Evolutionary conservation across 805 yeast species (phyloP), one percentile per base, ranked within the genome.

Genomic region (Ogataea polymorpha): DNA sequence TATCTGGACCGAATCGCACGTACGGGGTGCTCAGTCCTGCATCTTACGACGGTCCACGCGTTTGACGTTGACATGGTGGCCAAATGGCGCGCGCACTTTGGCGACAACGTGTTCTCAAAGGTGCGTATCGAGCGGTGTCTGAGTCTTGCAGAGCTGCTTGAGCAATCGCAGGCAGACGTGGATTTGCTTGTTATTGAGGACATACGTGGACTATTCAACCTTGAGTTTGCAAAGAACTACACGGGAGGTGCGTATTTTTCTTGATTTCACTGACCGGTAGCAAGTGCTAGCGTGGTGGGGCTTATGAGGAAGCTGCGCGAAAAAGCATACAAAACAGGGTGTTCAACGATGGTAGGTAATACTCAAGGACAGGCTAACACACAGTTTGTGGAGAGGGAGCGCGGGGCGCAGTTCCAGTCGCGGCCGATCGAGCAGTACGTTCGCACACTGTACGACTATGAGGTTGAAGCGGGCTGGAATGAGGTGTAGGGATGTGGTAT

Each of bases 181-280:
- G 45, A 47, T 17, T 31, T 53, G 12, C 21, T 59, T 11, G 52
- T 62, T 3, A 42, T 62, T 12, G 61, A 61, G 41, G 65, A 62
- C 31, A 33, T 62, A 6, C 48, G 48, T 14, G 58, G 49, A 16
- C 36, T 54, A n/a, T 57, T 60, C 40, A 58, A 59, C 34, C 20
- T 54, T 6, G 58, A 52, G 23, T 45, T 46, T 23, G 53, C 45
- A 32, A 55, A 51, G 23, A 46, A 53, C 34, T 51, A 51, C 34
- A 42, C 46, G 1, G 16, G 37, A 13, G 62, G 63, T 57, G 46
- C 38, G 63, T 54, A 23, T 14, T n/a, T 12, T 14, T 3, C 16
- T n/a, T 6, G 13, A 18, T n/a, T 23, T 18, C 26, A 41, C 53
- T 41, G 34, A 41, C 39, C 10, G 23, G 9, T 23, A 53, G 58